Percentiles rank a stretch among this genome's conserved stretches.
Conservation (phyloP, 2,329 filamentous ascomycete species). For the Fonsecaea multimorphosa region DNA sequence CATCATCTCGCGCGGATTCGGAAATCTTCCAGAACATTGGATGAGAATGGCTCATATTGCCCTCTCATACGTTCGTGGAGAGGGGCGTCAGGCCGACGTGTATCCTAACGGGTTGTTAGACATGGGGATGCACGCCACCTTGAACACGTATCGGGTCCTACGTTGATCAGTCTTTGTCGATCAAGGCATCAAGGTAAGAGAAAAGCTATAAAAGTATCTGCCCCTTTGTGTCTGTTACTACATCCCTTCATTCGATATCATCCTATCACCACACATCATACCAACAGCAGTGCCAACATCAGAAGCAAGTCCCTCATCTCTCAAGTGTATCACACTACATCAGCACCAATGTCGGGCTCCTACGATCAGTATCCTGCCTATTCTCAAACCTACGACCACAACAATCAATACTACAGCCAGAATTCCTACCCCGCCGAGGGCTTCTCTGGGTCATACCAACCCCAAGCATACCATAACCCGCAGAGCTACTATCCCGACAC, state of each 20-base stretch:
- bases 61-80: background rate
- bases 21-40: constrained; percentile 23
- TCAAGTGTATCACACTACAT: background rate
- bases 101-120: background rate
- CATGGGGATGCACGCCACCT: background rate
- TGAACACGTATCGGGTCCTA: background rate
- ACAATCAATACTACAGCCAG: constrained; percentile 22
- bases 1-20: constrained; percentile 3
- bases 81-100: constrained; percentile 6
- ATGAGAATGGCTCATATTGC: background rate
- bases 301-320: background rate
- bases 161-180: background rate
- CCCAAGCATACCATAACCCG: constrained; percentile 20
- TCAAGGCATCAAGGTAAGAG: constrained; percentile 7
- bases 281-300: background rate
- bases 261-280: constrained; percentile 5
- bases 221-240: background rate
- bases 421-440: constrained; percentile 19
- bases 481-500: constrained; percentile 21
- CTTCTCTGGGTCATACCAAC: constrained; percentile 14
- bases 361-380: constrained; percentile 25
- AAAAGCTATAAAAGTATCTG: constrained; percentile 1
- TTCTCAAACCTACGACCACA: constrained; percentile 15
- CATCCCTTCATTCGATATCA: background rate
- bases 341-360: constrained; percentile 22